Percentiles rank a stretch among this genome's conserved stretches.
Evolutionary conservation across 345 rosid genomes (phyloP).

Genomic region (Brassica carinata): DNA sequence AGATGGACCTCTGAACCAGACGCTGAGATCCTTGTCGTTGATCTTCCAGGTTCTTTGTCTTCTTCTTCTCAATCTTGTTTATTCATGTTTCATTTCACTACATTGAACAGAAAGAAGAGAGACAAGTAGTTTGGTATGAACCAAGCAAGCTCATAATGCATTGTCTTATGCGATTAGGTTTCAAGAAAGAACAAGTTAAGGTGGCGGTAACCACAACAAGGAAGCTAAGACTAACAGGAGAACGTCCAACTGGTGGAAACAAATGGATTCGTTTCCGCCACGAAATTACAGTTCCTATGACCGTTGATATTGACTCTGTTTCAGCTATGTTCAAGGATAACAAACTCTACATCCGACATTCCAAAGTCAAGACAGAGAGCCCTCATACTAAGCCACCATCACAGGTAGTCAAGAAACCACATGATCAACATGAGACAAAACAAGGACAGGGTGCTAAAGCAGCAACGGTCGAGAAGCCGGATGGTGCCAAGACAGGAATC

Average conservation of each 20-base stretch:
- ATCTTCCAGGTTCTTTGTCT: constrained; percentile 42
- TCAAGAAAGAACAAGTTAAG: constrained; percentile 44
- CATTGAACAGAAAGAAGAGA: constrained; percentile 4
- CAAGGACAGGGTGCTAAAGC: constrained; percentile 23
- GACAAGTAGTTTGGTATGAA: not conserved
- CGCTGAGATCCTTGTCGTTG: constrained; percentile 39
- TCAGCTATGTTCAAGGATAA: constrained; percentile 41
- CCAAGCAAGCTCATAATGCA: constrained; percentile 6
- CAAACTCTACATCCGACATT: constrained; percentile 42
- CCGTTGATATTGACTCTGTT: constrained; percentile 35
- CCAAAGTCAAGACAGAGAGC: constrained; percentile 31
- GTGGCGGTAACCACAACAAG: constrained; percentile 36
- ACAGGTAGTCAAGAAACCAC: constrained; percentile 27
- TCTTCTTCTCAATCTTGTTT: constrained; percentile 5
- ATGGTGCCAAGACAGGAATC: not conserved
- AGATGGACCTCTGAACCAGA: constrained; percentile 43
- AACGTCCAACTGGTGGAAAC: constrained; percentile 40
- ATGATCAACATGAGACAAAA: constrained; percentile 16
- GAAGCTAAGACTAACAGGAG: constrained; percentile 40
- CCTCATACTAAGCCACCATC: constrained; percentile 30
- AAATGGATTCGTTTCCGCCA: constrained; percentile 44
- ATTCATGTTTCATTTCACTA: not conserved
- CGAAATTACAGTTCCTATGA: constrained; percentile 36
- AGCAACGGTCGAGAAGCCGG: constrained; percentile 20
- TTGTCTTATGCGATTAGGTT: constrained; percentile 35